A percentile compares a stretch with the other conserved stretches of the same genome.
Conservation (phyloP, 1,284 basidiomycete species). For the Paramarasmius palmivorus region DNA sequence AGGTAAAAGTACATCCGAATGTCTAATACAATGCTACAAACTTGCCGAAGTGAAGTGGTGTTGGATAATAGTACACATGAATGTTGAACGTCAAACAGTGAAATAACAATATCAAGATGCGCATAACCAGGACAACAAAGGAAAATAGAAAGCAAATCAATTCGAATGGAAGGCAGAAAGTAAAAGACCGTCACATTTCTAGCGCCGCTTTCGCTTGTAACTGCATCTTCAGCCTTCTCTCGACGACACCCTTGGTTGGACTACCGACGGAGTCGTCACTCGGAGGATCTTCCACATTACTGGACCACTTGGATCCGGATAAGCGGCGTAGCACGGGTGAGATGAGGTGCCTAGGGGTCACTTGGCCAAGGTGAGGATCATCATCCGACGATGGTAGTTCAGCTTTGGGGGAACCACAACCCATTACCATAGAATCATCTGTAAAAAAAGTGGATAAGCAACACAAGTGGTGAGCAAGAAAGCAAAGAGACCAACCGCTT, state of each 20-base stretch:
- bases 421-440: slow-evolving; percentile 10
- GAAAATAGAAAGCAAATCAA: too few relatives aligned
- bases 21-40: too few relatives aligned
- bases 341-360: slow-evolving; percentile 66
- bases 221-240: slow-evolving; percentile 25
- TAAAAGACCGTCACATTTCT: too few relatives aligned
- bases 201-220: not conserved
- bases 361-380: slow-evolving; percentile 58
- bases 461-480: not conserved
- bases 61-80: too few relatives aligned
- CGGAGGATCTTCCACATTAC: slow-evolving; percentile 31
- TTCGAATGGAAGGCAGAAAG: too few relatives aligned
- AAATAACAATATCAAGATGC: too few relatives aligned
- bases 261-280: slow-evolving; percentile 47
- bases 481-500: not conserved
- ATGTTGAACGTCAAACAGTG: too few relatives aligned
- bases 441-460: not conserved
- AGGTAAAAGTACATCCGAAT: too few relatives aligned
- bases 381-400: slow-evolving; percentile 54
- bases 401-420: not conserved
- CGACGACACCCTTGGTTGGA: slow-evolving; percentile 39
- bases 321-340: slow-evolving; percentile 53
- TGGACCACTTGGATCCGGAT: slow-evolving; percentile 14
- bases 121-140: too few relatives aligned
- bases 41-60: too few relatives aligned